Base-by-base conservation (phyloP, 1,139 yeast species). In the Candida mesenterica region DNA sequence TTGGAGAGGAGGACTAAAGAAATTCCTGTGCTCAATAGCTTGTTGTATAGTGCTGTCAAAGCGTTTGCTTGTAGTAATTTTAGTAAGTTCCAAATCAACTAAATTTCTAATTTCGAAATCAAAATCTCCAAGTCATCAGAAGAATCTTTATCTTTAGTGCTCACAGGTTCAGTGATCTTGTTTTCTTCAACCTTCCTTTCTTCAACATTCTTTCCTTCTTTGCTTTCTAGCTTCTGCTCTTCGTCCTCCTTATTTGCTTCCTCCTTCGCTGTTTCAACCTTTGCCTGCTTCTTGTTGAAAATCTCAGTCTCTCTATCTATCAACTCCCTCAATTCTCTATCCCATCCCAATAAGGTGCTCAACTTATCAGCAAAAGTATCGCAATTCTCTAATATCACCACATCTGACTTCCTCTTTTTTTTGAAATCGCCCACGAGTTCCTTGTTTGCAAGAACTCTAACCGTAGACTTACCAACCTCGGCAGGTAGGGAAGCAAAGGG, bases 401-500 rank as follows among this genome's bases (percentile, higher is more conserved):
- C 57, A 55, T 90, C 97, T 1, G 68, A 48, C 20, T 71, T 57
- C 40, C 95, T 66, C 26, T 49, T 53, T 9, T 59, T 41, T 34
- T 62, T 61, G 48, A 83, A 83, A 45, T 77, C 82, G 0, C 97
- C 97, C 4, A 87, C 97, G 0, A 62, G 51, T 40, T 86, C 96
- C 38, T 74, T 71, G 53, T 92, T 90, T 23, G 88, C 72, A 41
- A 90, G 66, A 0, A 83, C 77, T 39, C 97, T 65, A 4, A 69
- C 55, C n/a, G 76, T 61, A 1, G 60, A 52, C 1, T 50, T 46
- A 3, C 68, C 68, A 0, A 82, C 75, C 50, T 84, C 88, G 3
- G 75, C 62, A 0, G 96, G 96, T 32, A 90, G 62, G 6, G 79
- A 68, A 0, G 97, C 96, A 69, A 90, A 92, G 1, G 98, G 98